These are phyloP conservation scores for Baeospora myosura DNA, from an alignment of 1,284 basidiomycete genomes.

Conservation along the genomic window DNA sequence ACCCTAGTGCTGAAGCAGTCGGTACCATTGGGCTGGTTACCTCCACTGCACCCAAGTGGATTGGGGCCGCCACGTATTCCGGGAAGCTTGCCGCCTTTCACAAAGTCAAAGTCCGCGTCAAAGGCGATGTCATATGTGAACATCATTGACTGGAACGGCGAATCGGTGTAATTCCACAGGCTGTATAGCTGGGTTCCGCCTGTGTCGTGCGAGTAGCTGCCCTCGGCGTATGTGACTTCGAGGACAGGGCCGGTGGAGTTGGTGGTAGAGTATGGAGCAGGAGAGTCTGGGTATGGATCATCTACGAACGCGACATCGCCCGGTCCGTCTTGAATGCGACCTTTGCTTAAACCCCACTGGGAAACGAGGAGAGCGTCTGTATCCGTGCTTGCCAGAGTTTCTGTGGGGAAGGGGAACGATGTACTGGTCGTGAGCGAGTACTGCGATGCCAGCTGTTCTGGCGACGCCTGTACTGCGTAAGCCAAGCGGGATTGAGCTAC, in stretches of 20 bases:
- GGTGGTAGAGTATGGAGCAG: conserved; percentile 22
- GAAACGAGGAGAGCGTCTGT: conserved; percentile 48
- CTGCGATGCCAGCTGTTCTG: conserved; percentile 39
- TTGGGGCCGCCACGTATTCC: conserved; percentile 61
- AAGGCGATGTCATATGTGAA: conserved; percentile 70
- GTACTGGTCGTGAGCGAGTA: conserved; percentile 59
- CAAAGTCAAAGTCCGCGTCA: conserved; percentile 58
- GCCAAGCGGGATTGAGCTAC: conserved; percentile 9
- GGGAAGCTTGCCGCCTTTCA: conserved; percentile 68
- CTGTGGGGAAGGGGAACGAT: conserved; percentile 56
- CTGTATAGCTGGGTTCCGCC: conserved; percentile 63
- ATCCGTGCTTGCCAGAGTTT: conserved; percentile 44
- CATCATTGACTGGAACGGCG: conserved; percentile 54
- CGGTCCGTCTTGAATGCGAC: conserved; percentile 49
- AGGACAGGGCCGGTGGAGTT: conserved; percentile 47
- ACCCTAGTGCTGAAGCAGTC: conserved; percentile 64
- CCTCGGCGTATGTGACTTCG: conserved; percentile 55
- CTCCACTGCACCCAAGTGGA: conserved; percentile 56
- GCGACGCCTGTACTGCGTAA: conserved; percentile 19
- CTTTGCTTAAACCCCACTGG: conserved; percentile 55
- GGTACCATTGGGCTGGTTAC: conserved; percentile 47
- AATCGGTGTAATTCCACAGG: conserved; percentile 53
- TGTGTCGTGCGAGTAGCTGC: conserved; percentile 49
- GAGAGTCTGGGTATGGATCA: conserved; percentile 52
- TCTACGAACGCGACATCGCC: conserved; percentile 52